Conservation (phyloP, 371 early-diverging fungal species). For the Rhizopus microsporus region DNA sequence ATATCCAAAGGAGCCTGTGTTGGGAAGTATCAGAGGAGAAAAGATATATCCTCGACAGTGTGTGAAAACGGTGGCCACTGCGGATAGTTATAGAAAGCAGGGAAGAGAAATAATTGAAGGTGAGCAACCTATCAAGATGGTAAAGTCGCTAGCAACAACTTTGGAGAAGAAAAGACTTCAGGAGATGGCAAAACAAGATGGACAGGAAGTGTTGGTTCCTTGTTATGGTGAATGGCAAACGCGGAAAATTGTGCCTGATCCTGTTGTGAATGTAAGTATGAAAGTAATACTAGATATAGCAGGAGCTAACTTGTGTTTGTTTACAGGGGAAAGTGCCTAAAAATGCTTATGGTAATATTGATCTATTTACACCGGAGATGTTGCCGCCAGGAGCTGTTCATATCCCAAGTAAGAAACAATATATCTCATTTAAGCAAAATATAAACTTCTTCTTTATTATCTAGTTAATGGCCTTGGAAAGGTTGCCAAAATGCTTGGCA, state of each 20-base stretch:
- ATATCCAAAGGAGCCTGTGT: slow-evolving; percentile 57
- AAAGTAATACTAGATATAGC: not conserved
- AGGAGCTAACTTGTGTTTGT: too few species aligned
- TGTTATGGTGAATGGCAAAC: slow-evolving; percentile 93
- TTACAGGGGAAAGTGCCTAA: slow-evolving; percentile 75
- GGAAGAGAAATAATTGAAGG: slow-evolving; percentile 55
- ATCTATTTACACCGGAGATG: slow-evolving; percentile 83
- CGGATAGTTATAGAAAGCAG: slow-evolving; percentile 68
- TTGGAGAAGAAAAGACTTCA: slow-evolving; percentile 53
- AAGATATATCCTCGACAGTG: slow-evolving; percentile 75
- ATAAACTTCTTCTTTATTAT: not conserved
- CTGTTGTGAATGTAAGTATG: slow-evolving; percentile 62
- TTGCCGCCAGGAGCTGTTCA: slow-evolving; percentile 82
- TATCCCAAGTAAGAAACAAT: slow-evolving; percentile 55
- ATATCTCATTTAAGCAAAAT: not conserved
- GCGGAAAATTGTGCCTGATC: slow-evolving; percentile 58
- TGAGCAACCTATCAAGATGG: slow-evolving; percentile 68
- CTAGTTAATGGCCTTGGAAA: slow-evolving; percentile 55
- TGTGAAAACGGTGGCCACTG: slow-evolving; percentile 61
- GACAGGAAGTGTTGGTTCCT: slow-evolving; percentile 30
- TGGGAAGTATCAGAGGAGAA: slow-evolving; percentile 80
- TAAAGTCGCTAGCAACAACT: slow-evolving; percentile 67
- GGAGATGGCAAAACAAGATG: slow-evolving; percentile 50
- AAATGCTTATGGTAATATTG: slow-evolving; percentile 80
- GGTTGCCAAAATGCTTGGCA: slow-evolving; percentile 70